Percentiles rank a stretch among this genome's conserved stretches.
phyloP scores from a whole-genome alignment of 1,284 basidiomycete genomes.

The Wallemia ichthyophaga region DNA sequence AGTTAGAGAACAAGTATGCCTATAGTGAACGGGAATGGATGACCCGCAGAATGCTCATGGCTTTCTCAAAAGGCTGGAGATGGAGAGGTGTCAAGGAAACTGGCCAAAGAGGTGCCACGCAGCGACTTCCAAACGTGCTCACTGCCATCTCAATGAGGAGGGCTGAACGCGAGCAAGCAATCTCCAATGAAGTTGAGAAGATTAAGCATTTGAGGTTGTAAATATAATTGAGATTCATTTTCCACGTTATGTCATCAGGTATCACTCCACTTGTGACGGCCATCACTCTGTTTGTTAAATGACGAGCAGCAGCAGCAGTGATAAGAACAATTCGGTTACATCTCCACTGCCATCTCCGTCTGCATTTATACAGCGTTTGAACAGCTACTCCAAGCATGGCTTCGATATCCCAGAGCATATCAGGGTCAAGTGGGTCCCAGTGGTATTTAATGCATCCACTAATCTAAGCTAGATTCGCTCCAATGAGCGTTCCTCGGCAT shows the following conservation, averaged over 20 bases:
- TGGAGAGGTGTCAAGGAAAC: constrained; percentile 19
- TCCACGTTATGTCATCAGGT: background rate
- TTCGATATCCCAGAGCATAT: background rate
- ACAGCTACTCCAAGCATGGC: background rate
- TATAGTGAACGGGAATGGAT: constrained; percentile 30
- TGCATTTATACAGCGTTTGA: background rate
- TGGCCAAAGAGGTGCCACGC: constrained; percentile 3
- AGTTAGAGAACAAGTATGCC: constrained; percentile 21
- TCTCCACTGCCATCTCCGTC: background rate
- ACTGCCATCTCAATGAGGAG: constrained; percentile 1
- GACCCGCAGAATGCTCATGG: constrained; percentile 23
- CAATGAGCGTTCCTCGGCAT: constrained; percentile 27
- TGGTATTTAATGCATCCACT: background rate
- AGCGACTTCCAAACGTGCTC: constrained; percentile 3
- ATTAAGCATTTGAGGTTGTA: constrained; percentile 13
- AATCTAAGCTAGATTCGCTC: constrained; percentile 8
- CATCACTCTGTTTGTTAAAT: background rate
- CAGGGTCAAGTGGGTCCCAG: background rate
- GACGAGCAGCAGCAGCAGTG: background rate
- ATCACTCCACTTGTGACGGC: too few species aligned
- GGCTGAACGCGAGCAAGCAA: constrained; percentile 18
- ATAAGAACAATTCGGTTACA: background rate
- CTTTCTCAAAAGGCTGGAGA: constrained; percentile 18
- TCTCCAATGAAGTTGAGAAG: constrained; percentile 23
- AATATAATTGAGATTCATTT: constrained; percentile 5